Percentiles rank a stretch among this genome's conserved stretches.
phyloP scores from a whole-genome alignment of 495 filamentous ascomycete species.

The Stereocaulon alpinum region DNA sequence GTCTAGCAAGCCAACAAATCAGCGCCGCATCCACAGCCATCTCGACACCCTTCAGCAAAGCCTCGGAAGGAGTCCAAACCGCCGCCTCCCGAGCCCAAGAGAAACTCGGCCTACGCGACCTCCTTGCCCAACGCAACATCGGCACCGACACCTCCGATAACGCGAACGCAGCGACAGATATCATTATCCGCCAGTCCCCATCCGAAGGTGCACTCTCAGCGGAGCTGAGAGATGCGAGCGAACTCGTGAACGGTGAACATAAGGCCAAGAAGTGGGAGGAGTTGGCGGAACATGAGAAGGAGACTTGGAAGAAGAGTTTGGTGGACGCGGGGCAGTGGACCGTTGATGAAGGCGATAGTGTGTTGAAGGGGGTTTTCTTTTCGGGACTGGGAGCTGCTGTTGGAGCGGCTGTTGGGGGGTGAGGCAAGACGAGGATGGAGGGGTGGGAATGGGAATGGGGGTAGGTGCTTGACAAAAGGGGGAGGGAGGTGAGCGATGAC shows the following conservation, averaged over 20 bases:
- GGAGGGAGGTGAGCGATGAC: too few relatives aligned
- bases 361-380: conserved; percentile 68
- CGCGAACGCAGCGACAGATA: conserved; percentile 13
- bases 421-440: too few relatives aligned
- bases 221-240: background rate
- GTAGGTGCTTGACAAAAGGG: too few relatives aligned
- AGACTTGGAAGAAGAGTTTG: conserved; percentile 58
- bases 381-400: conserved; percentile 51
- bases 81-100: background rate
- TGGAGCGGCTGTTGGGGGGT: conserved; percentile 34
- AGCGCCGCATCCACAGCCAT: background rate
- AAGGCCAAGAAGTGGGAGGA: conserved; percentile 55
- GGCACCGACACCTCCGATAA: conserved; percentile 3
- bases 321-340: conserved; percentile 63
- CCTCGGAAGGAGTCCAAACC: background rate
- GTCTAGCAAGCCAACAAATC: background rate
- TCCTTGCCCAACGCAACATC: conserved; percentile 14
- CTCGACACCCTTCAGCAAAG: conserved; percentile 3
- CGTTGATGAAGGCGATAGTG: conserved; percentile 56
- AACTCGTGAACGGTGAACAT: conserved; percentile 20
- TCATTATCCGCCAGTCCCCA: conserved; percentile 20
- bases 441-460: too few relatives aligned
- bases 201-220: conserved; percentile 18
- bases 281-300: conserved; percentile 45
- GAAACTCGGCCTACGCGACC: conserved; percentile 17